Percentiles rank a stretch among this genome's conserved stretches.
Conservation (phyloP, 2,329 filamentous ascomycete species). For the Penicillium sclerotiorum region DNA sequence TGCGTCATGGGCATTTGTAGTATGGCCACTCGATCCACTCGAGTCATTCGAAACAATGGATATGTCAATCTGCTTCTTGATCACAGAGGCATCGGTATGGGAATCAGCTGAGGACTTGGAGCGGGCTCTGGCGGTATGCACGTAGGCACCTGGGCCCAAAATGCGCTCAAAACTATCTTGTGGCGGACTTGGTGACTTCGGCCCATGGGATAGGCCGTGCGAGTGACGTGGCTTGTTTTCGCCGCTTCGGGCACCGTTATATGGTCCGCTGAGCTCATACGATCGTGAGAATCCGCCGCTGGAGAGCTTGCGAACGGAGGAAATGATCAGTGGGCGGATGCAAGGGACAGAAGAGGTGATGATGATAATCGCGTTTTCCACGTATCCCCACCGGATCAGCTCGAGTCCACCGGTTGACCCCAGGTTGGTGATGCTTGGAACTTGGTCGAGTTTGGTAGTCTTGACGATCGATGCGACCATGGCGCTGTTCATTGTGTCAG, state of each 20-base stretch:
- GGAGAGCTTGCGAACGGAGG: conserved; percentile 34
- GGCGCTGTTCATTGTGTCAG: conserved; percentile 21
- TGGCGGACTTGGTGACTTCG: conserved; percentile 17
- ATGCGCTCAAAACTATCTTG: conserved; percentile 32
- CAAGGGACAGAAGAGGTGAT: conserved; percentile 36
- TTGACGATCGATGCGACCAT: conserved; percentile 38
- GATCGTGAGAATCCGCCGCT: conserved; percentile 27
- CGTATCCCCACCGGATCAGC: conserved; percentile 34
- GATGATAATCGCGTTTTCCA: conserved; percentile 33
- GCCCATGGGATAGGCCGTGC: conserved; percentile 13
- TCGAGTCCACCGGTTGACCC: conserved; percentile 27
- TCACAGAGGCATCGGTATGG: conserved; percentile 18
- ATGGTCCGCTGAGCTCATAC: conserved; percentile 31
- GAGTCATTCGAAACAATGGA: neutral
- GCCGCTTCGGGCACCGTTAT: conserved; percentile 21
- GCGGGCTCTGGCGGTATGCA: conserved; percentile 9
- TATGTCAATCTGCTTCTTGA: conserved; percentile 35
- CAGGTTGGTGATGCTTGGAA: conserved; percentile 32
- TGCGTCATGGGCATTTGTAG: no score
- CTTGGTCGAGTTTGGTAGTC: conserved; percentile 28
- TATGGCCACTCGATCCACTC: no score
- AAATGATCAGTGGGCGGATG: conserved; percentile 33
- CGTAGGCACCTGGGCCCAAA: conserved; percentile 16
- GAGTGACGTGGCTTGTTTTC: conserved; percentile 21
- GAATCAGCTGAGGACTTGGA: conserved; percentile 9